phyloP scores from a whole-genome alignment of 306 rosid species.

The Herpetospermum pedunculosum region DNA sequence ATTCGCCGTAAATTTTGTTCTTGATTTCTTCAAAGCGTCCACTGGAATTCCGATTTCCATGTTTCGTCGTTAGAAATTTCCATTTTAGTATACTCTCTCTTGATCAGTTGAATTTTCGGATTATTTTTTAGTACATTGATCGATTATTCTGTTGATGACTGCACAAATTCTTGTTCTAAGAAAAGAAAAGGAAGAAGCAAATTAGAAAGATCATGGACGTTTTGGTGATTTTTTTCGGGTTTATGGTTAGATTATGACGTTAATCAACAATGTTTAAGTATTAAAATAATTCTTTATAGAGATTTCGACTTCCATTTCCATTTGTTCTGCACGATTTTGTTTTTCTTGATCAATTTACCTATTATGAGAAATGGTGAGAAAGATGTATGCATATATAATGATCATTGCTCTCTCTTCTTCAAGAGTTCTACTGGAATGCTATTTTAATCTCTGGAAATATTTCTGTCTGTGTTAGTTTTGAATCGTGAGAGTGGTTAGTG shows the following conservation, averaged over 20 bases:
- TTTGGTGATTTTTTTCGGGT: neutral
- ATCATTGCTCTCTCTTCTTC: neutral
- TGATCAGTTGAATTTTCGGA: neutral
- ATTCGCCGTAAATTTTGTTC: neutral
- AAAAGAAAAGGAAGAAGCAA: neutral
- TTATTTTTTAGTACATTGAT: neutral
- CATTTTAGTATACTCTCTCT: neutral
- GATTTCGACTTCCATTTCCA: neutral
- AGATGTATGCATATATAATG: neutral
- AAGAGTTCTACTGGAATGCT: neutral
- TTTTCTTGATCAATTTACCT: neutral
- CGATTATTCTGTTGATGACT: neutral
- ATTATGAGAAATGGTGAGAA: neutral
- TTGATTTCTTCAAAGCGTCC: slow-evolving; percentile 1
- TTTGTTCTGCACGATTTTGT: neutral
- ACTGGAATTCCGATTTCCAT: neutral
- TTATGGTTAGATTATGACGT: neutral
- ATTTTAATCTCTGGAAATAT: too few species aligned
- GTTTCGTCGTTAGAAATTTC: neutral
- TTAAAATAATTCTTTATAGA: neutral
- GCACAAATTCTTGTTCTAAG: neutral
- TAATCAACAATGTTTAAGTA: neutral
- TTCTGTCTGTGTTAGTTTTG: too few species aligned
- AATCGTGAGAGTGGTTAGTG: neutral
- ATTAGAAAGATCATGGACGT: neutral